Evolutionary conservation across 768 basidiomycete genomes (phyloP).

Genomic region (Boletus patriciae): DNA sequence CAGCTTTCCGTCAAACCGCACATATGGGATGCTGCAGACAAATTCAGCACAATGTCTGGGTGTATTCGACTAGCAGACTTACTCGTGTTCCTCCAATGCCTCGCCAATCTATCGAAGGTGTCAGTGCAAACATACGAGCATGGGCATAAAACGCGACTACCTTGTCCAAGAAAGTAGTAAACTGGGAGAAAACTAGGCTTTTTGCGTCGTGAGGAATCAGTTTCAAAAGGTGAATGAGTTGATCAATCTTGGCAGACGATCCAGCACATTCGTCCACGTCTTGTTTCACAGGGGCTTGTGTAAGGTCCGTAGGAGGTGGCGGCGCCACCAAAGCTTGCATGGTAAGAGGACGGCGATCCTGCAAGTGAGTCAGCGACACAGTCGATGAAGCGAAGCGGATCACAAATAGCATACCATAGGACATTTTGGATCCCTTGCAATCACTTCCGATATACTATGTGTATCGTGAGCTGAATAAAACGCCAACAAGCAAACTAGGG

Average conservation of each 20-base stretch:
- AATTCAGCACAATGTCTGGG: constrained; percentile 3
- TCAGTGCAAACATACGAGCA: neutral
- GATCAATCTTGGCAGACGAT: constrained; percentile 84
- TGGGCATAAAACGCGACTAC: constrained; percentile 33
- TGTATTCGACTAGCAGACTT: constrained; percentile 14
- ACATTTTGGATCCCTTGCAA: constrained; percentile 71
- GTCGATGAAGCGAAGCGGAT: neutral
- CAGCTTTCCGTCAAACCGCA: constrained; percentile 85
- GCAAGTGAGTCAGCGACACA: constrained; percentile 2
- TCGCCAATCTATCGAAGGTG: constrained; percentile 61
- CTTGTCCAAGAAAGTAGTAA: constrained; percentile 82
- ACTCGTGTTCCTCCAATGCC: constrained; percentile 65
- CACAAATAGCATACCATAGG: constrained; percentile 60
- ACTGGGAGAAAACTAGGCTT: constrained; percentile 87
- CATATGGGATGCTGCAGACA: constrained; percentile 60
- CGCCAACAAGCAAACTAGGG: neutral
- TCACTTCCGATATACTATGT: constrained; percentile 64
- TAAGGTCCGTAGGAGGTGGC: constrained; percentile 64
- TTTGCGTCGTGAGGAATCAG: constrained; percentile 72
- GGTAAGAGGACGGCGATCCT: constrained; percentile 71
- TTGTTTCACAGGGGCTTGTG: constrained; percentile 51
- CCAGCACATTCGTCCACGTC: constrained; percentile 46
- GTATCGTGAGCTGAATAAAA: constrained; percentile 1
- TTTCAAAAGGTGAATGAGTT: constrained; percentile 69
- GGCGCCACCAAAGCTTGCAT: constrained; percentile 61